phyloP scores from a whole-genome alignment of 139 green algal genomes.

The Yamagishiella unicocca region DNA sequence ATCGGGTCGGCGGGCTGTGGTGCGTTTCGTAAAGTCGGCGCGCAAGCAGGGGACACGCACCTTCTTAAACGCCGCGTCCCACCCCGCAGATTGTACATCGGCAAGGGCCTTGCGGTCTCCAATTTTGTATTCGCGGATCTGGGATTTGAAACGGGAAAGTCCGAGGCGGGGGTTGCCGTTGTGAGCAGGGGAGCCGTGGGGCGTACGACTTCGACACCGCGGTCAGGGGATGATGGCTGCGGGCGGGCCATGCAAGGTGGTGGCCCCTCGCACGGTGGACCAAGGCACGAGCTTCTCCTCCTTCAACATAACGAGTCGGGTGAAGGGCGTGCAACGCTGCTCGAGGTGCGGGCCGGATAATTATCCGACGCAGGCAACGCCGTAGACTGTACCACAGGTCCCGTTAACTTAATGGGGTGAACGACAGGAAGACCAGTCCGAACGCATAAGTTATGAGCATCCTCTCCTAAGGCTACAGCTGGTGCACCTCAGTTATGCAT shows the following conservation, averaged over 20 bases:
- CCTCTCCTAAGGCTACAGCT: not conserved
- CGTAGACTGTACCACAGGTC: too few species aligned
- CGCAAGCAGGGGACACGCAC: not conserved
- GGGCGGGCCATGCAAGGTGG: too few species aligned
- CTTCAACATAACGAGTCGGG: too few species aligned
- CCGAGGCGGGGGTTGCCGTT: not conserved
- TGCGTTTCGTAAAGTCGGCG: not conserved
- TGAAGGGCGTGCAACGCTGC: too few species aligned
- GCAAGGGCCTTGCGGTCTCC: conserved; percentile 15
- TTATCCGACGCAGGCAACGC: too few species aligned
- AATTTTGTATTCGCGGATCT: conserved; percentile 39
- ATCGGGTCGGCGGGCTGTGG: not conserved
- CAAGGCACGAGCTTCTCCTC: not conserved
- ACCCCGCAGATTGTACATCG: not conserved
- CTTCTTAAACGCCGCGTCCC: conserved; percentile 23
- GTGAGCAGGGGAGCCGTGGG: not conserved
- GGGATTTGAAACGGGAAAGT: not conserved
- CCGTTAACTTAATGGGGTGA: too few species aligned
- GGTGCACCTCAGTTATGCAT: not conserved
- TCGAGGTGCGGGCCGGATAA: too few species aligned
- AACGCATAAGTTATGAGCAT: not conserved
- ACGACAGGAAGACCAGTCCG: not conserved
- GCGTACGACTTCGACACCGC: not conserved
- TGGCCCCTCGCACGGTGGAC: too few species aligned
- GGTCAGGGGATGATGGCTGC: not conserved